Evolutionary conservation across 768 basidiomycete species (phyloP).

Genomic region (Naganishia friedmannii): DNA sequence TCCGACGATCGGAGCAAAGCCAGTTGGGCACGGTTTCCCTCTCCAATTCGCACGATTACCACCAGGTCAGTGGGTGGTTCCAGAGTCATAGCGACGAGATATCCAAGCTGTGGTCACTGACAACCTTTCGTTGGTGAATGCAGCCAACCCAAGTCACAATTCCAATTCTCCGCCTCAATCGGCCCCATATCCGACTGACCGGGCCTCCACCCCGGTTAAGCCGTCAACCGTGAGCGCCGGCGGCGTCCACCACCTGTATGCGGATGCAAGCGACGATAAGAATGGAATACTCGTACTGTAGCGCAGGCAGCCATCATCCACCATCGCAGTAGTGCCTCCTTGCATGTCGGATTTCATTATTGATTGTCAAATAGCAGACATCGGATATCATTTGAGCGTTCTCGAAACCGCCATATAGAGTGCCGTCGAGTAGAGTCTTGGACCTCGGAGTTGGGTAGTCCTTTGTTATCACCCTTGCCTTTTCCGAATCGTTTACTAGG

Average conservation of each 20-base stretch:
- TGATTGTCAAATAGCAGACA: background rate
- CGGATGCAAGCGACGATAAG: conserved; percentile 1
- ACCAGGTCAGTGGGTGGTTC: too few species aligned
- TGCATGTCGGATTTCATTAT: background rate
- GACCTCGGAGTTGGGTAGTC: background rate
- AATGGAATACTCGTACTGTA: too few species aligned
- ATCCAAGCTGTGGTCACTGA: too few species aligned
- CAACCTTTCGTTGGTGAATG: too few species aligned
- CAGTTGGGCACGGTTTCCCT: background rate
- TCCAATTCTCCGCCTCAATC: too few species aligned
- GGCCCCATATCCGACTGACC: background rate
- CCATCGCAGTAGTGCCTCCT: background rate
- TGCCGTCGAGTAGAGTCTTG: background rate
- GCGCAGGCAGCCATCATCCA: too few species aligned
- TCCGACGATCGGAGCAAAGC: background rate
- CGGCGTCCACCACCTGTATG: background rate
- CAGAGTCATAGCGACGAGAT: too few species aligned
- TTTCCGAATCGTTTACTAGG: background rate
- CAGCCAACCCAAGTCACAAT: too few species aligned
- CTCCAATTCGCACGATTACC: too few species aligned
- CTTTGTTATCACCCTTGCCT: background rate
- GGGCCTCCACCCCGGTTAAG: conserved; percentile 14
- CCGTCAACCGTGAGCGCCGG: too few species aligned
- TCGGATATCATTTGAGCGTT: background rate
- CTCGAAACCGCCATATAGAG: background rate